These are phyloP conservation scores for Yarrowia sp. DNA, from an alignment of 805 yeast species.

Conservation along the genomic window DNA sequence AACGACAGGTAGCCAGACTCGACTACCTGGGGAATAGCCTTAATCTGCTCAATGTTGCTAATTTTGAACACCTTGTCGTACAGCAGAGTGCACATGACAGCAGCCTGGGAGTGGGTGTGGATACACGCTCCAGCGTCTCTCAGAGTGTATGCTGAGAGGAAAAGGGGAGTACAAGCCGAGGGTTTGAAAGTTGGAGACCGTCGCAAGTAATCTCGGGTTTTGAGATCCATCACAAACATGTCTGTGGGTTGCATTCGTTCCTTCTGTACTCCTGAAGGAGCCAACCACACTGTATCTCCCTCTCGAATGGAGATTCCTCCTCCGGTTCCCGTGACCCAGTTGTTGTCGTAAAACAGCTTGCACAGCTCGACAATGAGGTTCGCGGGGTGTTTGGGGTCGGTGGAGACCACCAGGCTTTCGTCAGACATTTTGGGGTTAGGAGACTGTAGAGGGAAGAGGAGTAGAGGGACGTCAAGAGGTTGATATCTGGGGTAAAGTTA, in stretches of 20 bases:
- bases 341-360: constrained; percentile 66
- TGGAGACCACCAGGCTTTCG: constrained; percentile 4
- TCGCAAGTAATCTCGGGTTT: constrained; percentile 50
- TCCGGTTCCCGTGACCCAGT: constrained; percentile 95
- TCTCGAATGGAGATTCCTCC: constrained; percentile 84
- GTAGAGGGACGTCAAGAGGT: neutral
- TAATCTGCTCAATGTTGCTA: constrained; percentile 83
- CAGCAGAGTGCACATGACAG: constrained; percentile 74
- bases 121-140: constrained; percentile 87
- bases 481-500: neutral
- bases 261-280: constrained; percentile 96
- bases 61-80: constrained; percentile 71
- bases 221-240: constrained; percentile 69
- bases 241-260: constrained; percentile 80
- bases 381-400: constrained; percentile 71
- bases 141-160: constrained; percentile 63
- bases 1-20: constrained; percentile 67
- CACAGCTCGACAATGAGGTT: constrained; percentile 81
- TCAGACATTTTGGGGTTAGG: neutral
- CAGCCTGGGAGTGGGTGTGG: constrained; percentile 89
- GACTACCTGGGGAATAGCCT: constrained; percentile 73
- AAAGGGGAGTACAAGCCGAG: constrained; percentile 91
- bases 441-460: too few species aligned
- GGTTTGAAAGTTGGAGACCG: constrained; percentile 71
- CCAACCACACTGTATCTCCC: constrained; percentile 58